Conservation (phyloP, 192 early-diverging fungal genomes). For the Coemansia sp. region DNA sequence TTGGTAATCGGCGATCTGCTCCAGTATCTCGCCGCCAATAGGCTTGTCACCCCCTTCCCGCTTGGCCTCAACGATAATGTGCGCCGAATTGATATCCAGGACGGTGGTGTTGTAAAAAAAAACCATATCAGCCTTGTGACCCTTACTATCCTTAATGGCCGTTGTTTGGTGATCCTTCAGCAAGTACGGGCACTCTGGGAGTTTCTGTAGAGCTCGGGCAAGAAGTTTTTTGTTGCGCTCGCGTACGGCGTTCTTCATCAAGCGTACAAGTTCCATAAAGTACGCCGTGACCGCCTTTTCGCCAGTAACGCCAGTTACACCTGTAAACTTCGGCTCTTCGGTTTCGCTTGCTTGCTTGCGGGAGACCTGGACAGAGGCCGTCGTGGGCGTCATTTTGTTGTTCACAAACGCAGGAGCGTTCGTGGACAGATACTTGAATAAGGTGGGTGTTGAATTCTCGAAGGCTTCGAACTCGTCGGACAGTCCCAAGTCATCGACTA, state of each 20-base stretch:
- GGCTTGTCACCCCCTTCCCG: not conserved
- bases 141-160: not conserved
- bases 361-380: too few relatives aligned
- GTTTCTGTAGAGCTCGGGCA: not conserved
- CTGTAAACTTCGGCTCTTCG: too few relatives aligned
- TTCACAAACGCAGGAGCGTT: not conserved
- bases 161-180: not conserved
- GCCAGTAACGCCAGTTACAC: too few relatives aligned
- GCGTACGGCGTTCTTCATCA: too few relatives aligned
- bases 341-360: too few relatives aligned
- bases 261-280: too few relatives aligned
- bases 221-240: not conserved
- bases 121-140: not conserved
- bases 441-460: too few relatives aligned
- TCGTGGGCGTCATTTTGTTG: not conserved
- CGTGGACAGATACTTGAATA: not conserved
- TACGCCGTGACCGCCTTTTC: too few relatives aligned
- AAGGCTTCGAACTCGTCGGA: too few relatives aligned
- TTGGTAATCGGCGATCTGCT: constrained; percentile 36
- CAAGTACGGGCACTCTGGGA: too few relatives aligned
- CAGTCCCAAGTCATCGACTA: too few relatives aligned
- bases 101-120: not conserved
- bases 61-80: not conserved
- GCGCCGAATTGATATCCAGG: not conserved
- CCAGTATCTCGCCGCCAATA: constrained; percentile 5